Evolutionary conservation across 768 basidiomycete genomes (phyloP), one percentile per base, ranked within the genome.

Genomic region (Suillus brevipes): DNA sequence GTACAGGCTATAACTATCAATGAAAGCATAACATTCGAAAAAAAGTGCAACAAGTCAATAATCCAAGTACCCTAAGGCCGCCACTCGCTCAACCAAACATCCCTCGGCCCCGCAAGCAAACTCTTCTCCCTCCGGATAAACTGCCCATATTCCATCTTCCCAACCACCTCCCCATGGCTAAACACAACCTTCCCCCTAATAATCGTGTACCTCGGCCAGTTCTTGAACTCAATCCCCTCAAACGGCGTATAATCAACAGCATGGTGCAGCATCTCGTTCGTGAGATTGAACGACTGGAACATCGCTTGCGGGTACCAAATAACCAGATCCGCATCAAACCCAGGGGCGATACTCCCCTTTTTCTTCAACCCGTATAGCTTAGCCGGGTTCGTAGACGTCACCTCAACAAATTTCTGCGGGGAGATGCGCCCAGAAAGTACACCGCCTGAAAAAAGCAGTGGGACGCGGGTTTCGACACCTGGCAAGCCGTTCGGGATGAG

Each of bases 291-390:
- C 1, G 68, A 36, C 47, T 66, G 58, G n/a, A 71, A 61, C 3
- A 8, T 64, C 12, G 49, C 6, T 10, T 66, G 66, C 13, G 65
- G 64, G 25, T 69, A 65, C 74, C 74, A 78, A 61, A 78, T 73
- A 36, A 73, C 68, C n/a, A 78, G 63, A 58, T 78, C 77, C n/a
- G 77, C 77, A 60, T 78, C 77, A 34, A 67, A 71, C 0, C 77
- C 77, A 23, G 76, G 76, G 34, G 67, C 71, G 36, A 78, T 76
- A 1, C 74, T 68, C 0, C 76, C 76, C 67, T 78, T 74, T 25
- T 73, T 74, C 63, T 76, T 74, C 68, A 76, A 71, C 28, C 76
- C 75, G 52, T 76, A 76, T 5, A 77, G 70, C 68, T 78, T 78
- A 4, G 77, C 77, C 1, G 77, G 71, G 49, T 75, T 75, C 4